phyloP scores from a whole-genome alignment of 1,284 basidiomycete genomes.

The Heterobasidion parviporum region DNA sequence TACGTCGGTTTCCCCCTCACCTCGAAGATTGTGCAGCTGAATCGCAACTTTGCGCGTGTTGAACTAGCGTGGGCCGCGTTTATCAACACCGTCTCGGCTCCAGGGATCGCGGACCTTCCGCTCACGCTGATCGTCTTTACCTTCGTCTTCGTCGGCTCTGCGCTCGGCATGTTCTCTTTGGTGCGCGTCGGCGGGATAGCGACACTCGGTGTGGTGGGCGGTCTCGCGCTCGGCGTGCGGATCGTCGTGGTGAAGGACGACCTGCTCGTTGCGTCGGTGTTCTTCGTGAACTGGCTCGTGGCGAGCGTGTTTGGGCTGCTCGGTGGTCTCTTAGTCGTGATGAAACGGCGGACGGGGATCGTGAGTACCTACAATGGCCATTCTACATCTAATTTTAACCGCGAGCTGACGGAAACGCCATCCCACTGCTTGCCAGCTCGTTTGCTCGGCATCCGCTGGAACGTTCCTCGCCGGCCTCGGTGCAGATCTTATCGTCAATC shows the following conservation, averaged over 20 bases:
- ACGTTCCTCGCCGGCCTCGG: constrained; percentile 50
- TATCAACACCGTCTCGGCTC: constrained; percentile 41
- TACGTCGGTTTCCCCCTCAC: constrained; percentile 22
- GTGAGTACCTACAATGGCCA: constrained; percentile 30
- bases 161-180: constrained; percentile 42
- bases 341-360: constrained; percentile 39
- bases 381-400: neutral
- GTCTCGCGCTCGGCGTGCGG: constrained; percentile 49
- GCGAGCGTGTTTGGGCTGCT: constrained; percentile 32
- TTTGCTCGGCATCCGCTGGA: constrained; percentile 47
- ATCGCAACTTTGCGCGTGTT: neutral
- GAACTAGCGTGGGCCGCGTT: constrained; percentile 50
- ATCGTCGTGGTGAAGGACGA: constrained; percentile 39
- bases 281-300: constrained; percentile 45
- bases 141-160: constrained; percentile 42
- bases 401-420: neutral
- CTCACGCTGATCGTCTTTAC: constrained; percentile 39
- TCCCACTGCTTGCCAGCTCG: constrained; percentile 22
- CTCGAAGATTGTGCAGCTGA: constrained; percentile 1
- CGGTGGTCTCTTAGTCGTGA: constrained; percentile 32
- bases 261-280: constrained; percentile 32
- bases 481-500: constrained; percentile 45
- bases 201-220: constrained; percentile 40
- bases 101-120: constrained; percentile 41
- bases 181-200: constrained; percentile 37